These are phyloP conservation scores for Spathaspora sp. DNA, from an alignment of 805 yeast genomes.

Conservation along the genomic window DNA sequence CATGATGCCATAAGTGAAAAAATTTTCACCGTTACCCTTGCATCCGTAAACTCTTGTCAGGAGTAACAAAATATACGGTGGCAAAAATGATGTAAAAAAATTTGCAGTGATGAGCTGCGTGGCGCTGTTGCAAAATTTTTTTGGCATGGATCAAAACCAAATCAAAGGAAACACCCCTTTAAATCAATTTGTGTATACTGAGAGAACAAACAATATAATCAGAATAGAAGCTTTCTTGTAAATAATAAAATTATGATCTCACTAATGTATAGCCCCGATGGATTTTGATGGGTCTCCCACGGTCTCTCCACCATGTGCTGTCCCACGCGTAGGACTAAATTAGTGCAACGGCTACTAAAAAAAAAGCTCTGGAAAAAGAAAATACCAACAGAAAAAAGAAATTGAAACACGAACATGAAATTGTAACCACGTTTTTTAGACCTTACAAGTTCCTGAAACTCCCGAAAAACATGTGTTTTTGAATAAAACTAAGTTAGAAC, in stretches of 20 bases:
- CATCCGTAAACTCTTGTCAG: not conserved
- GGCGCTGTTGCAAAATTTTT: not conserved
- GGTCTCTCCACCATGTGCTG: not conserved
- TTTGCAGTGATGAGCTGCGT: not conserved
- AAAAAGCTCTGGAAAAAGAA: not conserved
- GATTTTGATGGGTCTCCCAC: not conserved
- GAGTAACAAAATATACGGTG: not conserved
- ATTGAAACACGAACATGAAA: not conserved
- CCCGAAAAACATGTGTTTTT: not conserved
- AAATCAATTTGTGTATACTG: not conserved
- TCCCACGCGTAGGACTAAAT: not conserved
- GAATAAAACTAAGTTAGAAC: not conserved
- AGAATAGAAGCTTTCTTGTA: not conserved
- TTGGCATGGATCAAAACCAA: not conserved
- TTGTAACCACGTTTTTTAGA: not conserved
- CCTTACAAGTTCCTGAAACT: not conserved
- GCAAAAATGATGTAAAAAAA: not conserved
- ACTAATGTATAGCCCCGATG: not conserved
- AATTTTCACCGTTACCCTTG: not conserved
- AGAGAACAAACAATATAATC: not conserved
- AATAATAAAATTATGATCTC: not conserved
- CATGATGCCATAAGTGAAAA: not conserved
- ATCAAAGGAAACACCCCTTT: not conserved
- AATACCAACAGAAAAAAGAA: not conserved
- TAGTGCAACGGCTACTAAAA: not conserved